phyloP scores from a whole-genome alignment of 805 yeast species.

The Tetrapisispora pingtungensis region DNA sequence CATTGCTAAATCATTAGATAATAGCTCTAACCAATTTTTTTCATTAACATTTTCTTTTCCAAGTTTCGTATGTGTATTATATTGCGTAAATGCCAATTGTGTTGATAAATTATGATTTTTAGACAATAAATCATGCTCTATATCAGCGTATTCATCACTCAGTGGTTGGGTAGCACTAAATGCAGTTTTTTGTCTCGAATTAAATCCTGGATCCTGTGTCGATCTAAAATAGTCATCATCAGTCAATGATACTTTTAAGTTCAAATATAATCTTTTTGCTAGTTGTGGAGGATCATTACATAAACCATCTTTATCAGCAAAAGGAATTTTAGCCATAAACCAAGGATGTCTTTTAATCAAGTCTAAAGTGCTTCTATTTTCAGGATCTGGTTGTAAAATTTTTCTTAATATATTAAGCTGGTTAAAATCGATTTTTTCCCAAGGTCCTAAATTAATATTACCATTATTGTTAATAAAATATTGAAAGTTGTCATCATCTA shows the following conservation, averaged over 20 bases:
- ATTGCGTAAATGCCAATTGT: conserved; percentile 16
- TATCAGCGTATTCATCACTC: conserved; percentile 30
- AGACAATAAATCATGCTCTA: conserved; percentile 19
- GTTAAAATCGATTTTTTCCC: conserved; percentile 43
- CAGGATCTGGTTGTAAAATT: conserved; percentile 41
- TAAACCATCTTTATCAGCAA: conserved; percentile 37
- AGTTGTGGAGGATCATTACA: conserved; percentile 45
- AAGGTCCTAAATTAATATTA: conserved; percentile 37
- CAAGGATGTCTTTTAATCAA: conserved; percentile 45
- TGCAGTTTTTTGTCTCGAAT: neutral
- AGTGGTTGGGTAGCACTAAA: conserved; percentile 39
- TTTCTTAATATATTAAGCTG: conserved; percentile 44
- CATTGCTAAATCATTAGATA: conserved; percentile 21
- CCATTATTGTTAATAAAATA: conserved; percentile 37
- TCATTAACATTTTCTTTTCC: conserved; percentile 13
- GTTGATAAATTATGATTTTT: conserved; percentile 11
- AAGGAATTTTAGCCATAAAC: conserved; percentile 37
- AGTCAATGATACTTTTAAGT: conserved; percentile 42
- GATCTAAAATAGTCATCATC: conserved; percentile 34
- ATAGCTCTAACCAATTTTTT: conserved; percentile 15
- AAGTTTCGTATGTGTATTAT: neutral
- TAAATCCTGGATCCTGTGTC: conserved; percentile 13
- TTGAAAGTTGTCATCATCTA: conserved; percentile 39
- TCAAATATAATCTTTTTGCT: conserved; percentile 42
- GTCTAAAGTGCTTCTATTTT: conserved; percentile 33